Evolutionary conservation across 345 rosid genomes (phyloP), one percentile per base, ranked within the genome.

Genomic region (Acer yangbiense): DNA sequence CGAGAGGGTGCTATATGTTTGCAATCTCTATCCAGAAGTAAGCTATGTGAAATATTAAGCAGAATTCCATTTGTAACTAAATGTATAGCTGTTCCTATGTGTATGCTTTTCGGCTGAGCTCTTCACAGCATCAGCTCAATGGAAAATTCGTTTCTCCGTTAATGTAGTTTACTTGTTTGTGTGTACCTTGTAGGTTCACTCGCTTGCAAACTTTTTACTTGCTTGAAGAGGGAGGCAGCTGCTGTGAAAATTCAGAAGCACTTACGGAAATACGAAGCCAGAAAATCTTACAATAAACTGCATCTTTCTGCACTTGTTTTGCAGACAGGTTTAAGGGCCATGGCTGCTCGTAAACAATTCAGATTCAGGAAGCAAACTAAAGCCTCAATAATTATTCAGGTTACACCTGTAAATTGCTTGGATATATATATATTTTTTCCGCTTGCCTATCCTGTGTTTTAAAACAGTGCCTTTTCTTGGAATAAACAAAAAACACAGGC

Each of bases 241-340:
- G 89, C 92, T 69, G 68, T 89, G 70, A 93, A 91, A 83, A 88
- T 93, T 76, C 97, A 93, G 83, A 93, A 89, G 89, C 83, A 89
- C 77, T 60, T 69, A 14, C 84, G 95, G 11, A 81, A 81, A 83
- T 79, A 85, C 73, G 77, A 79, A 72, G 78, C 94, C 32, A 85
- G 91, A 81, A 77, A 82, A 78, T 52, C 88, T 43, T 93, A 88
- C 75, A 88, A 89, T 65, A 81, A 80, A 57, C 90, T 87, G 29
- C 88, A 89, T 76, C 58, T 77, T 44, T 86, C 90, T 27, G 87
- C 91, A 11, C 87, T 88, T 69, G 29, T 76, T 60, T 50, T 93
- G 78, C 97, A 93, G 77, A 88, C 92, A 17, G 92, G 95, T 72
- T 74, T 91, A 73, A 83, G 97, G 80, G 83, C 95, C 52, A 86